phyloP scores from a whole-genome alignment of 2,329 filamentous ascomycete species.

The Beauveria asiatica region DNA sequence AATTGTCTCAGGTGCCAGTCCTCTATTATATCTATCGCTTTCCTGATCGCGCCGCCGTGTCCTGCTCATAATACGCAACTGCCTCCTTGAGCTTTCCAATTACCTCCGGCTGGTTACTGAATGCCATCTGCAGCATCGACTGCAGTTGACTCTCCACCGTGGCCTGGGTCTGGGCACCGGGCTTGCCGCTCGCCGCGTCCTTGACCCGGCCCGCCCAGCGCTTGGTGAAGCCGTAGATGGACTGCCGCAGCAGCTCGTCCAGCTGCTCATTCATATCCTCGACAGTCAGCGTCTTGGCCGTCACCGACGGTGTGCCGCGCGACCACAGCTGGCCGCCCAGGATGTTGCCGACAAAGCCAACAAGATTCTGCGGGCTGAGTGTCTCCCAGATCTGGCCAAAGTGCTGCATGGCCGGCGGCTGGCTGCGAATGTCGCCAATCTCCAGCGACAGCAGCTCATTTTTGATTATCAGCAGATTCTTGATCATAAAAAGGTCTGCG shows the following conservation, averaged over 20 bases:
- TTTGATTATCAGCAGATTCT: constrained; percentile 89
- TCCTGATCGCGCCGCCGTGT: constrained; percentile 28
- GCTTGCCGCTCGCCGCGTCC: constrained; percentile 38
- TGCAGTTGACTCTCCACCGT: constrained; percentile 50
- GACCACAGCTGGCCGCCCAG: constrained; percentile 48
- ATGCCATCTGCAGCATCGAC: constrained; percentile 46
- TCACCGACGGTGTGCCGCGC: constrained; percentile 24
- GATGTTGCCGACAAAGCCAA: constrained; percentile 50
- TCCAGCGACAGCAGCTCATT: constrained; percentile 94
- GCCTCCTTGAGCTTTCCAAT: constrained; percentile 53
- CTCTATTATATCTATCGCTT: constrained; percentile 1
- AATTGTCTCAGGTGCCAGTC: neutral
- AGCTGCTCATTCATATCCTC: constrained; percentile 58
- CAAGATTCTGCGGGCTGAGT: constrained; percentile 47
- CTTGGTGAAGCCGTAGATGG: constrained; percentile 55
- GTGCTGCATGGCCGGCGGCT: constrained; percentile 44
- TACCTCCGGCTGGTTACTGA: constrained; percentile 51
- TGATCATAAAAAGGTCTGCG: constrained; percentile 84
- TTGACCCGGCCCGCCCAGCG: constrained; percentile 46
- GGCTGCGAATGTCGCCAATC: constrained; percentile 61
- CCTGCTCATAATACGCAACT: constrained; percentile 47
- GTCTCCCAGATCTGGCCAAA: constrained; percentile 59
- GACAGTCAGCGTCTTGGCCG: constrained; percentile 32
- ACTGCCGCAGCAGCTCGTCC: constrained; percentile 53
- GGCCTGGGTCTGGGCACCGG: constrained; percentile 40